These are phyloP conservation scores for Trametes coccinea DNA, from an alignment of 768 basidiomycete species.

Conservation along the genomic window DNA sequence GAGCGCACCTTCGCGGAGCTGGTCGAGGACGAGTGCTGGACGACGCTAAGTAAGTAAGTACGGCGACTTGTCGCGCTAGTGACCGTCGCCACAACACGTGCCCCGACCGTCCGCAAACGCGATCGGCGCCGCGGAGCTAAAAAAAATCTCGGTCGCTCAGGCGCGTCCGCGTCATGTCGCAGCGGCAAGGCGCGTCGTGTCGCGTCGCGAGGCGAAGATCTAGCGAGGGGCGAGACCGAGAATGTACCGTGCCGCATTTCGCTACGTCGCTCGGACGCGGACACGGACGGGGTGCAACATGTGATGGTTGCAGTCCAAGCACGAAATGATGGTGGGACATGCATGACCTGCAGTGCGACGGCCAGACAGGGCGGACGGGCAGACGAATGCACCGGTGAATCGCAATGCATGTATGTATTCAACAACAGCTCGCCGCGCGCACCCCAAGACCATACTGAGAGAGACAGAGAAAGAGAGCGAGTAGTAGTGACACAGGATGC, in stretches of 20 bases:
- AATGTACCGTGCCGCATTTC: no score
- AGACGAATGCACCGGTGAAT: constrained; percentile 2
- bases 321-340: neutral
- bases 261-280: neutral
- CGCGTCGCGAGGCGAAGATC: no score
- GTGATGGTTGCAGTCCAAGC: no score
- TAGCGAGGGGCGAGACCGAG: no score
- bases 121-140: constrained; percentile 1
- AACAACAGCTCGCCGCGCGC: constrained; percentile 21
- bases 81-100: constrained; percentile 16
- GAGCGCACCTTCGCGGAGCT: neutral
- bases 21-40: no score
- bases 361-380: neutral
- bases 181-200: neutral
- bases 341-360: no score
- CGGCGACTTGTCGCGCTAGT: constrained; percentile 6
- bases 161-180: neutral
- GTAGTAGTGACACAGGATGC: constrained; percentile 22
- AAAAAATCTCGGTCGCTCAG: neutral
- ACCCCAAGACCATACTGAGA: constrained; percentile 15
- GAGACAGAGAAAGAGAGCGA: constrained; percentile 7
- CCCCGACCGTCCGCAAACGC: neutral
- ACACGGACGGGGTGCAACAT: no score
- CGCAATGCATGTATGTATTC: constrained; percentile 15
- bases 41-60: no score